Conservation (phyloP, 495 filamentous ascomycete species). For the Lasiosphaeria miniovina region DNA sequence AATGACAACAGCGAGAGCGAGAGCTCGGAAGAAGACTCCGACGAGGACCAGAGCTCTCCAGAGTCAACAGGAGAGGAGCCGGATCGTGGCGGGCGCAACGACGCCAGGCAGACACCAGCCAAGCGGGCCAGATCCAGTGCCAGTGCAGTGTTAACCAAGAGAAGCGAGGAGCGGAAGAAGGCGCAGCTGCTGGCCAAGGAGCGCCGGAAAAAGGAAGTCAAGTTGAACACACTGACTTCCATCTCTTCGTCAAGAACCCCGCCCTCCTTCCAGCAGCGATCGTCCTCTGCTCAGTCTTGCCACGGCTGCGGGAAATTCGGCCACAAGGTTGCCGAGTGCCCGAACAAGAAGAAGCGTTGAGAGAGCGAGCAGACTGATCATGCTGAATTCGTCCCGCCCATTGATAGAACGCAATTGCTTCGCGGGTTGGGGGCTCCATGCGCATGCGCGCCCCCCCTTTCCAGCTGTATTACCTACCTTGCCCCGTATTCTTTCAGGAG, state of each 20-base stretch:
- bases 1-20: slow-evolving; percentile 18
- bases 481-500: background rate
- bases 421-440: background rate
- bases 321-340: slow-evolving; percentile 28
- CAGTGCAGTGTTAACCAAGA: slow-evolving; percentile 26
- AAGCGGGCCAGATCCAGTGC: slow-evolving; percentile 19
- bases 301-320: slow-evolving; percentile 28
- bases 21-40: slow-evolving; percentile 12
- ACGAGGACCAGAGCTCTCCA: slow-evolving; percentile 4
- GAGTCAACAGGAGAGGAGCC: slow-evolving; percentile 10
- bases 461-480: background rate
- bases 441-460: background rate
- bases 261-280: slow-evolving; percentile 14
- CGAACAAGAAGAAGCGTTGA: slow-evolving; percentile 24
- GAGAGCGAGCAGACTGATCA: background rate
- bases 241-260: slow-evolving; percentile 42
- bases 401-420: too few relatives aligned
- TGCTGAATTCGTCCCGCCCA: too few relatives aligned
- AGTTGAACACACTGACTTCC: slow-evolving; percentile 51
- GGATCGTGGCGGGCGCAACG: slow-evolving; percentile 20
- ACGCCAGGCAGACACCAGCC: slow-evolving; percentile 3
- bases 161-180: slow-evolving; percentile 40
- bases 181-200: slow-evolving; percentile 47
- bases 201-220: slow-evolving; percentile 56
- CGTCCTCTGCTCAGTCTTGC: slow-evolving; percentile 16